A percentile compares a stretch with the other conserved stretches of the same genome.
These are phyloP conservation scores for Ophiostoma quercus DNA, from an alignment of 2,329 filamentous ascomycete genomes.

Conservation along the genomic window DNA sequence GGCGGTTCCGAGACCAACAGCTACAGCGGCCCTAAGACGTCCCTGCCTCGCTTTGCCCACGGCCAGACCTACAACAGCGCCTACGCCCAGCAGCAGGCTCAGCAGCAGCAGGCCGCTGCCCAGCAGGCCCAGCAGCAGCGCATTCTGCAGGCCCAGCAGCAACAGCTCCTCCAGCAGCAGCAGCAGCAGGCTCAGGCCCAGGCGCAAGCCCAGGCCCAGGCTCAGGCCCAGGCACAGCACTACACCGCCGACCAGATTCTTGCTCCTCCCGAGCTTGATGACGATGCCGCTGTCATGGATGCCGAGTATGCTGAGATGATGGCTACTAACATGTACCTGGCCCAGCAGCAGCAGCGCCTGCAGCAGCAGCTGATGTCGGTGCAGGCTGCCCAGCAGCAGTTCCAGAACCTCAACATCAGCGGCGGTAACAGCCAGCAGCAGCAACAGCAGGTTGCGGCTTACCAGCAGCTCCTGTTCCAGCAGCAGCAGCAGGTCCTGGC, in stretches of 20 bases:
- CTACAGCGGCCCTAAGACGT: conserved; percentile 53
- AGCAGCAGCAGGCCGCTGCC: conserved; percentile 27
- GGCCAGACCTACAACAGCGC: conserved; percentile 29
- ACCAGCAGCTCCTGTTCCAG: conserved; percentile 53
- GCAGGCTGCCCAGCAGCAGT: conserved; percentile 76
- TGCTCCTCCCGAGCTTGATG: conserved; percentile 72
- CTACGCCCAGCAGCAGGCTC: conserved; percentile 33
- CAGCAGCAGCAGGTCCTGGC: conserved; percentile 57
- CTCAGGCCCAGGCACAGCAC: conserved; percentile 27
- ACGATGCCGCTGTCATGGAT: conserved; percentile 64
- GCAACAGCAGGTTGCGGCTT: conserved; percentile 43
- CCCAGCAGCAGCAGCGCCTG: conserved; percentile 88
- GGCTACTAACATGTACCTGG: conserved; percentile 85
- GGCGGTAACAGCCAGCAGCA: conserved; percentile 40
- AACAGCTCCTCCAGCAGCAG: conserved; percentile 32
- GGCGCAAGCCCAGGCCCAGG: not conserved
- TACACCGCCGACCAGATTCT: conserved; percentile 86
- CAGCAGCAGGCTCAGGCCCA: not conserved
- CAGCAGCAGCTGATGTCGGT: conserved; percentile 87
- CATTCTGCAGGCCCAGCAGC: not conserved
- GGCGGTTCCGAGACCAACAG: conserved; percentile 38
- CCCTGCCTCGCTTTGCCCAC: conserved; percentile 43
- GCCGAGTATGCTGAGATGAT: conserved; percentile 84
- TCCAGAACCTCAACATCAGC: conserved; percentile 69
- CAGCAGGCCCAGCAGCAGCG: conserved; percentile 15